A percentile compares a stretch with the other conserved stretches of the same genome.
These are phyloP conservation scores for Fusarium avenaceum DNA, from an alignment of 2,329 filamentous ascomycete genomes.

Conservation along the genomic window DNA sequence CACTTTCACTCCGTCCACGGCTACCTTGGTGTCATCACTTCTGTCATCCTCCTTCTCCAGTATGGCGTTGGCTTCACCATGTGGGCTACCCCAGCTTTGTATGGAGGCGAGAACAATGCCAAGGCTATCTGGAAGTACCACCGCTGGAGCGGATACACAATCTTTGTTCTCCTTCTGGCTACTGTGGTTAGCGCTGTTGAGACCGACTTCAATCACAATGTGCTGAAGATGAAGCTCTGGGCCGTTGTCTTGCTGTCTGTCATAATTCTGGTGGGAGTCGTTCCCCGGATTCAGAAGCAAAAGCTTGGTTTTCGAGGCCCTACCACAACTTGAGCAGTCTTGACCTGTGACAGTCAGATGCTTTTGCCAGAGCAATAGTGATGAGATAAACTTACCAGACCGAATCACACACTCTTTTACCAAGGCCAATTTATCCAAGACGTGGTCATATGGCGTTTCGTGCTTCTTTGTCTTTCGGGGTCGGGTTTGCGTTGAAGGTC, in stretches of 20 bases:
- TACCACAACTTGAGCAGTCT: slow-evolving; percentile 19
- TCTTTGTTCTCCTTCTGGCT: slow-evolving; percentile 77
- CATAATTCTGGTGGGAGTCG: slow-evolving; percentile 77
- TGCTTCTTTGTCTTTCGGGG: slow-evolving; percentile 1
- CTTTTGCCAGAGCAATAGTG: not conserved
- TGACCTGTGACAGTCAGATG: not conserved
- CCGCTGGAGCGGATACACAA: slow-evolving; percentile 79
- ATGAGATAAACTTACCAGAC: not conserved
- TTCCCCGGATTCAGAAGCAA: slow-evolving; percentile 82
- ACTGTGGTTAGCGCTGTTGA: slow-evolving; percentile 81
- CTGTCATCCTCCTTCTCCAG: slow-evolving; percentile 78
- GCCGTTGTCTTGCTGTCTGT: slow-evolving; percentile 74
- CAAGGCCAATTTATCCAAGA: not conserved
- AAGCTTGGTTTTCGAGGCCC: slow-evolving; percentile 74
- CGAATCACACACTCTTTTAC: not conserved
- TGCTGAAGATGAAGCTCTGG: slow-evolving; percentile 82
- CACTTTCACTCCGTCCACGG: slow-evolving; percentile 88
- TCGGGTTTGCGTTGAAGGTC: not conserved
- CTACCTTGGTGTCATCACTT: slow-evolving; percentile 83
- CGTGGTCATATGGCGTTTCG: not conserved
- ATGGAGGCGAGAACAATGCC: slow-evolving; percentile 83
- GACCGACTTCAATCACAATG: slow-evolving; percentile 79
- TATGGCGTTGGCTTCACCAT: slow-evolving; percentile 85
- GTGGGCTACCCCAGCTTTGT: slow-evolving; percentile 80
- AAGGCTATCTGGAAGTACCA: slow-evolving; percentile 94